Percentiles rank a stretch among this genome's conserved stretches.
These are phyloP conservation scores for Rutstroemia sp. DNA, from an alignment of 2,329 filamentous ascomycete species.

Conservation along the genomic window DNA sequence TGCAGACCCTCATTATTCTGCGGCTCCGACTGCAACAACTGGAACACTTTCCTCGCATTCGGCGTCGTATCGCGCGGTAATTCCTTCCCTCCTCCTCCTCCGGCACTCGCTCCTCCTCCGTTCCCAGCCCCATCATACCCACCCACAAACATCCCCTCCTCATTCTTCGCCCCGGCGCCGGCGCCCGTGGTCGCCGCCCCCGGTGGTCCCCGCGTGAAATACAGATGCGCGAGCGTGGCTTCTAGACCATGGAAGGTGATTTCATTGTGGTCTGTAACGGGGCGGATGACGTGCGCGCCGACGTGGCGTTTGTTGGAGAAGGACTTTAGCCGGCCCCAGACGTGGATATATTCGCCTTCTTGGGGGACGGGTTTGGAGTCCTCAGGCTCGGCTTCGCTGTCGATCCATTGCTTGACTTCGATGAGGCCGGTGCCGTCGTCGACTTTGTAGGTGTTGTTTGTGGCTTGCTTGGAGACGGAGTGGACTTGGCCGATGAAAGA, in stretches of 20 bases:
- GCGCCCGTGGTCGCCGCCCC: slow-evolving; percentile 17
- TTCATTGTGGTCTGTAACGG: slow-evolving; percentile 82
- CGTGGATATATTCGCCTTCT: slow-evolving; percentile 73
- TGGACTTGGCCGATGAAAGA: slow-evolving; percentile 89
- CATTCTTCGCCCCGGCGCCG: slow-evolving; percentile 30
- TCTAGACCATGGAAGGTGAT: slow-evolving; percentile 89
- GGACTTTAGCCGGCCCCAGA: slow-evolving; percentile 75
- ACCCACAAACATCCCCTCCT: slow-evolving; percentile 30
- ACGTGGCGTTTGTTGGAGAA: slow-evolving; percentile 82
- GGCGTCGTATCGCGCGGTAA: slow-evolving; percentile 39
- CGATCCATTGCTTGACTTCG: slow-evolving; percentile 83
- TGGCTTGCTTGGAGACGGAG: slow-evolving; percentile 75
- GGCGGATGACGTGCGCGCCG: slow-evolving; percentile 71
- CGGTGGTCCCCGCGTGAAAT: slow-evolving; percentile 64
- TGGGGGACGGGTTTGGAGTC: slow-evolving; percentile 46
- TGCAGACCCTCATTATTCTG: slow-evolving; percentile 80
- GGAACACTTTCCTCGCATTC: slow-evolving; percentile 62
- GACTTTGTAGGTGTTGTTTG: slow-evolving; percentile 85
- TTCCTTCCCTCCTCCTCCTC: slow-evolving; percentile 23
- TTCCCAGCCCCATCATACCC: slow-evolving; percentile 28
- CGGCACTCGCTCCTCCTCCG: slow-evolving; percentile 12
- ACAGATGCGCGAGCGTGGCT: slow-evolving; percentile 79
- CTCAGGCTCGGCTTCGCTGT: slow-evolving; percentile 36
- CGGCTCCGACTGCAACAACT: slow-evolving; percentile 56
- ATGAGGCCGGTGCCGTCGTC: slow-evolving; percentile 92